Evolutionary conservation across 1,284 basidiomycete species (phyloP), one percentile per base, ranked within the genome.

Genomic region (Cryptococcus sp.): DNA sequence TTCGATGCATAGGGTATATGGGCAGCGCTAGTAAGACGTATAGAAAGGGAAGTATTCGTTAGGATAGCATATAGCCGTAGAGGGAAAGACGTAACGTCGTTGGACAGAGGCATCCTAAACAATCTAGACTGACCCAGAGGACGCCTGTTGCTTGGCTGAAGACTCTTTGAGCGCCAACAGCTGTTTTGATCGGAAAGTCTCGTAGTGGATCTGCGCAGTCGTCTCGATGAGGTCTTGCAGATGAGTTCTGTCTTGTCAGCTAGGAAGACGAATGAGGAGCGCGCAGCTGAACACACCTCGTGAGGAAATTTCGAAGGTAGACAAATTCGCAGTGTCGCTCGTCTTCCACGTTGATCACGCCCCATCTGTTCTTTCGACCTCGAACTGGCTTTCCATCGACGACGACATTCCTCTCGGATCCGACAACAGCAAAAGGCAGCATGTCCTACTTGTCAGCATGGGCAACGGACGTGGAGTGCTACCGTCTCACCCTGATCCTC

Each of bases 101-200:
- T 31, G 28, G 28, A 31, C 28, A 14, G 28, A 31, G 14, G 28
- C 28, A n/a, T n/a, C n/a, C n/a, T n/a, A n/a, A n/a, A n/a, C n/a
- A n/a, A n/a, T 31, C 28, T 31, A 31, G 28, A 31, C 14, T 7
- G 9, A 7, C 14, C 28, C 28, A 7, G 28, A 31, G 7, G 28
- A 31, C 28, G 28, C 28, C 34, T 36, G 34, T 18, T 64, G 63
- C 53, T 72, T 71, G 33, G 68, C 66, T 10, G 71, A 72, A 39
- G 69, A 71, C 54, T 74, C 72, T 58, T 74, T 74, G 48, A 74
- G 60, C n/a, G 69, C 69, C 38, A 65, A 62, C 32, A 68, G 64
- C 77, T 98, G 95, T 79, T 97, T 97, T 64, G 88, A 93, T 59
- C 94, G 84, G 87, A 98, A 98, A 7, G 93, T 92, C 79, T 98